phyloP scores from a whole-genome alignment of 2,329 filamentous ascomycete genomes.

The Elsinoe necatrix region DNA sequence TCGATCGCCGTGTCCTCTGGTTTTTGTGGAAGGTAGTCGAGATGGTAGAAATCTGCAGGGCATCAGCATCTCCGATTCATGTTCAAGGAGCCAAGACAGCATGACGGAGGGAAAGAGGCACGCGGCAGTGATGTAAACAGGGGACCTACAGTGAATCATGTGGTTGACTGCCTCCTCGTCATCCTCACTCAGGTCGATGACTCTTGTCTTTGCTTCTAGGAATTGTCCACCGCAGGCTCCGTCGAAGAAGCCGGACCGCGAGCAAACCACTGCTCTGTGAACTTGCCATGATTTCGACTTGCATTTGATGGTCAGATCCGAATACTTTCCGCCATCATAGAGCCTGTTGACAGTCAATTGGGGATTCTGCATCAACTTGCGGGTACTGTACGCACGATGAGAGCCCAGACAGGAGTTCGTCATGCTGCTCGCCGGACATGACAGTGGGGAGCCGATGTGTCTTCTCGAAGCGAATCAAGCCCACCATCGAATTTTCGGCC shows the following conservation, averaged over 20 bases:
- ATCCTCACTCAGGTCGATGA: conserved; percentile 32
- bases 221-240: conserved; percentile 32
- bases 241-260: conserved; percentile 39
- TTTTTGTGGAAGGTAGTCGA: conserved; percentile 29
- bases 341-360: conserved; percentile 22
- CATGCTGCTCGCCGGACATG: conserved; percentile 30
- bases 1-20: conserved; percentile 21
- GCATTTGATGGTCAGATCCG: conserved; percentile 42
- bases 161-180: conserved; percentile 33
- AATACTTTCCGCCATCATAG: conserved; percentile 35
- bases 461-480: conserved; percentile 3
- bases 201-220: conserved; percentile 27
- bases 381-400: conserved; percentile 35
- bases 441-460: conserved; percentile 15
- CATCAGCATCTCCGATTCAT: conserved; percentile 3
- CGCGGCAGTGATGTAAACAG: not conserved
- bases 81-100: not conserved
- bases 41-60: conserved; percentile 31
- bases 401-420: conserved; percentile 40
- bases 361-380: conserved; percentile 19
- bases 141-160: conserved; percentile 32
- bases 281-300: conserved; percentile 39
- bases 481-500: not conserved
- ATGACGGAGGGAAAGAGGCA: not conserved
- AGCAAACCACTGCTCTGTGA: conserved; percentile 42